Base-by-base conservation (phyloP, 345 rosid species). In the Hevea brasiliensis region DNA sequence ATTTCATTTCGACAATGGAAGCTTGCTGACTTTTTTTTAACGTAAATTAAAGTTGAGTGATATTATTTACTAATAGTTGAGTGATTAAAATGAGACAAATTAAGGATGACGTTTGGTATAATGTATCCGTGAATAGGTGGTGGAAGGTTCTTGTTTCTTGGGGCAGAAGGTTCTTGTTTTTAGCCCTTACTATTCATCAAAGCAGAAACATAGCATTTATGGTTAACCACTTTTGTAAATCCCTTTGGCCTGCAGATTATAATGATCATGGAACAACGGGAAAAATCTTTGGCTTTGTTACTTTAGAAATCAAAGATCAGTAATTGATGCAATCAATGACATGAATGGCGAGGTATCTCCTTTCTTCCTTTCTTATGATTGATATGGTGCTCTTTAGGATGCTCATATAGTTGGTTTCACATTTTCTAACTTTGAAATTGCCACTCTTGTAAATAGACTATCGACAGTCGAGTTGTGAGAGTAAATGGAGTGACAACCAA, bases 311-410 rank as follows among this genome's bases (percentile, higher is more conserved):
- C 97, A 90, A 61, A 78, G 97, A 67, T 90, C 95, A 0, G 97
- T 91, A 8, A 70, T 72, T 81, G 95, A 87, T 76, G 98, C 98
- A 68, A 92, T 94, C 58, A 83, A 69, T 68, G 90, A 88, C 77
- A 92, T 90, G 98, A 80, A 94, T 78, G 98, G 95, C 71, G 84
- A 89, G 93, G 98, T 94, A 90, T 27, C 6, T 71, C 74, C 8
- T 12, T 76, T 78, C 53, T 26, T 78, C 73, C 20, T 69, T 48
- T 48, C 56, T 51, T 62, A 35, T 13, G 48, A 40, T 35, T 23
- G 1, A 6, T 40, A 37, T 62, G 20, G n/a, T 44, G 13, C 32
- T 12, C 62, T 4, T 12, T 6, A 27, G 29, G 42, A 6, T 14
- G 72, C 77, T 5, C 7, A 9, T 4, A 13, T 44, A 1, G 24